Base-by-base conservation (phyloP, 345 rosid species). In the Citrus cavaleriei region DNA sequence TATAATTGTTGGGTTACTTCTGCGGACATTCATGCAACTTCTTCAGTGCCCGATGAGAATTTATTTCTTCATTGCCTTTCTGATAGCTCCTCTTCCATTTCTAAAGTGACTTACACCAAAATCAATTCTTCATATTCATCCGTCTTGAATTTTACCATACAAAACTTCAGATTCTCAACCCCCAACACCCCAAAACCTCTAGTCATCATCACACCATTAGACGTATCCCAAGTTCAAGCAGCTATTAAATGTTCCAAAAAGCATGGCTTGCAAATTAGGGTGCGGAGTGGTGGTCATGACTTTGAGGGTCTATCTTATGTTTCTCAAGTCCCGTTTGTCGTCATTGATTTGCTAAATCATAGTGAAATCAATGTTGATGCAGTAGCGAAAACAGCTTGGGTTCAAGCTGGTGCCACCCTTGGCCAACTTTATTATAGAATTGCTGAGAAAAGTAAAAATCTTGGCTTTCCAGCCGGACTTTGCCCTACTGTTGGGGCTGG, bases 221-320 rank as follows among this genome's bases (percentile, higher is more conserved):
- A 80, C 0, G 91, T 83, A 70, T 79, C 90, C 80, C 94, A 93
- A 7, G 90, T 93, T 63, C 94, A 88, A 67, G 89, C 94, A 6
- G 85, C 88, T 58, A 85, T 93, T 49, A 79, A 88, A 8, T 93
- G 98, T 69, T 80, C 92, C 38, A 88, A 81, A 59, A 9, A 86
- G 69, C 85, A 85, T 9, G 74, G 86, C 22, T 12, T 87, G 40
- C 93, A 90, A 73, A 37, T 89, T 13, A 85, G 90, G 74, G 75
- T 90, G 25, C 88, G 93, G 4, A 92, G 95, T 6, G 98, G 97
- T 0, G 98, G 98, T 37, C 97, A 90, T 72, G 95, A 92, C 70
- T 91, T 86, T 30, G 95, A 91, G 78, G 94, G 92, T 12, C 70
- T 90, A 27, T 90, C 95, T 13, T 93, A 88, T 58, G 89, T 88